Percentiles rank a stretch among this genome's conserved stretches.
Conservation (phyloP, 768 basidiomycete genomes). For the Ephemerocybe angulata region DNA sequence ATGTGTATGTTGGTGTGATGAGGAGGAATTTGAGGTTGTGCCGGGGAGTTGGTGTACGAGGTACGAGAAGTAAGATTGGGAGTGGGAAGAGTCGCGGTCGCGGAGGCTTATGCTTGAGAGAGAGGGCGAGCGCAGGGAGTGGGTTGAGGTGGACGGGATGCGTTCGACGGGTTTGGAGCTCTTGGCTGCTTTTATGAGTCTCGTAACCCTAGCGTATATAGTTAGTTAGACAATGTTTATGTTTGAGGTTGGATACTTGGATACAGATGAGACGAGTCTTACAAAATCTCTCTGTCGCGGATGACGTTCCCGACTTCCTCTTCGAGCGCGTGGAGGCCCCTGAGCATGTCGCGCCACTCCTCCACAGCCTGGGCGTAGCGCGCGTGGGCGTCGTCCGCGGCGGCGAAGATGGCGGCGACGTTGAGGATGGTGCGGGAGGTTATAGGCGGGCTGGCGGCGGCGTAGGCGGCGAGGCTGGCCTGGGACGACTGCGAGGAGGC, state of each 20-base stretch:
- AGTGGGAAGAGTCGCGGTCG: no score
- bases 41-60: constrained; percentile 34
- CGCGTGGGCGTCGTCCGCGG: constrained; percentile 66
- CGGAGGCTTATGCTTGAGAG: no score
- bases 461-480: constrained; percentile 69
- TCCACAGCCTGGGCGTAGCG: constrained; percentile 60
- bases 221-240: background rate
- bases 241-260: background rate
- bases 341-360: constrained; percentile 60
- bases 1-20: constrained; percentile 27
- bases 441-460: constrained; percentile 58
- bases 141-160: no score
- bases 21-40: no score
- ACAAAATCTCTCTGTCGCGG: constrained; percentile 82
- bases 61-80: no score
- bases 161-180: constrained; percentile 34
- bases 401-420: constrained; percentile 55
- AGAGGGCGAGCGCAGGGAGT: no score
- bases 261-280: constrained; percentile 25
- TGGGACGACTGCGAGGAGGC: constrained; percentile 58
- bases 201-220: constrained; percentile 56
- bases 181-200: constrained; percentile 76
- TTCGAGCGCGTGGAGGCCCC: constrained; percentile 59
- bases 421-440: constrained; percentile 51
- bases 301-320: constrained; percentile 69